A percentile compares a stretch with the other conserved stretches of the same genome.
These are phyloP conservation scores for Clausena lansium DNA, from an alignment of 345 rosid species.

Conservation along the genomic window DNA sequence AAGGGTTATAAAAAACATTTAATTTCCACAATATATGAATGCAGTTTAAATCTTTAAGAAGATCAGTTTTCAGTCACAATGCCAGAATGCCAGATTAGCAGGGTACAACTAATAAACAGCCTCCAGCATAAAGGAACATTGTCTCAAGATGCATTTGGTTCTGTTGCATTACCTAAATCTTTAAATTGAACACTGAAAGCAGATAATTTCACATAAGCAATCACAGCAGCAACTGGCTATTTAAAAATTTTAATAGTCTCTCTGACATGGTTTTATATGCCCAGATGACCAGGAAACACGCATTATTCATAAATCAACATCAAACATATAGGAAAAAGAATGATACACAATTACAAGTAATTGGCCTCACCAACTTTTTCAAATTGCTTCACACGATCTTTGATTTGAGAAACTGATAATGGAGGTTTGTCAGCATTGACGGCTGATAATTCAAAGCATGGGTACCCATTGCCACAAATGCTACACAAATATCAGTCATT, in stretches of 20 bases:
- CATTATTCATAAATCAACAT: neutral
- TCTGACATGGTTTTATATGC: neutral
- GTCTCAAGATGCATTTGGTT: neutral
- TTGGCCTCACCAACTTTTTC: conserved; percentile 61
- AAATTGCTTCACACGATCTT: conserved; percentile 77
- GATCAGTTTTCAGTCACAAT: conserved; percentile 12
- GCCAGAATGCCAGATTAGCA: too few species aligned
- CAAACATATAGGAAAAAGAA: neutral
- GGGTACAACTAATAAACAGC: neutral
- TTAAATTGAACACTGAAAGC: neutral
- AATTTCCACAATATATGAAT: neutral
- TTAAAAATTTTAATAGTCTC: neutral
- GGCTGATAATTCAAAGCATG: conserved; percentile 90
- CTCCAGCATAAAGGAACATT: neutral
- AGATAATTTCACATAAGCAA: conserved; percentile 3
- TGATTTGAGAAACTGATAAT: conserved; percentile 60
- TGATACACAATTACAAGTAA: neutral
- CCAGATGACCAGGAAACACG: neutral
- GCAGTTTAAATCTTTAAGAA: neutral
- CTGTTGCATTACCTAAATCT: neutral
- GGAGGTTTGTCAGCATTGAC: conserved; percentile 96
- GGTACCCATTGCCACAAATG: conserved; percentile 59
- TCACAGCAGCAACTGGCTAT: neutral
- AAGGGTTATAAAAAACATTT: neutral
- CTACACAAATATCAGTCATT: conserved; percentile 41